Evolutionary conservation across 768 basidiomycete species (phyloP).

Genomic region (Pholiota molesta): DNA sequence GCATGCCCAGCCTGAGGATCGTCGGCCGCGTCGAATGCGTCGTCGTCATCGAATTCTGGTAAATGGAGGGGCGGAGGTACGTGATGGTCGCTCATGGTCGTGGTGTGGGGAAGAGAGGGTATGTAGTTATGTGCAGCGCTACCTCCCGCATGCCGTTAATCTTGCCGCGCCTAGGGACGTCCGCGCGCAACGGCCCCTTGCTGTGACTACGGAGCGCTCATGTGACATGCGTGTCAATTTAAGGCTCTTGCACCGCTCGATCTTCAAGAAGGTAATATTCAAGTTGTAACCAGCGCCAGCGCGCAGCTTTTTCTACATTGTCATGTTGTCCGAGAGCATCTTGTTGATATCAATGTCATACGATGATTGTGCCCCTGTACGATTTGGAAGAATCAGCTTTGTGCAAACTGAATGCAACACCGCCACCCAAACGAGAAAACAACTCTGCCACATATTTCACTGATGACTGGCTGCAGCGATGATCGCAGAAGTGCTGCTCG

Average conservation of each 20-base stretch:
- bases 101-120: constrained; percentile 7
- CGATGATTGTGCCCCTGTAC: too few species aligned
- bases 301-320: too few species aligned
- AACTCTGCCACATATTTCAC: background rate
- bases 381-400: too few species aligned
- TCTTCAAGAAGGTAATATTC: too few species aligned
- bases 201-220: background rate
- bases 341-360: too few species aligned
- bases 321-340: too few species aligned
- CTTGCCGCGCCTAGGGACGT: background rate
- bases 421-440: background rate
- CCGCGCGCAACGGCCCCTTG: background rate
- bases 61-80: constrained; percentile 18
- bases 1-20: constrained; percentile 33
- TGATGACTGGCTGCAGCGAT: constrained; percentile 38
- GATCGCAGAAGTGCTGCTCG: constrained; percentile 88
- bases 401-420: background rate
- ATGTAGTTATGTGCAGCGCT: constrained; percentile 5
- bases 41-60: constrained; percentile 47
- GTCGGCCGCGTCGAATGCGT: constrained; percentile 69
- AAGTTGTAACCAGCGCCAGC: too few species aligned
- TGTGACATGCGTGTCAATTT: constrained; percentile 21
- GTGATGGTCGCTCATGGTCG: constrained; percentile 11
- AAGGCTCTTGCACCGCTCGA: too few species aligned
- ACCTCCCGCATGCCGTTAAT: background rate